Conservation (phyloP, 306 rosid genomes). For the Pterocarpus macrocarpus region DNA sequence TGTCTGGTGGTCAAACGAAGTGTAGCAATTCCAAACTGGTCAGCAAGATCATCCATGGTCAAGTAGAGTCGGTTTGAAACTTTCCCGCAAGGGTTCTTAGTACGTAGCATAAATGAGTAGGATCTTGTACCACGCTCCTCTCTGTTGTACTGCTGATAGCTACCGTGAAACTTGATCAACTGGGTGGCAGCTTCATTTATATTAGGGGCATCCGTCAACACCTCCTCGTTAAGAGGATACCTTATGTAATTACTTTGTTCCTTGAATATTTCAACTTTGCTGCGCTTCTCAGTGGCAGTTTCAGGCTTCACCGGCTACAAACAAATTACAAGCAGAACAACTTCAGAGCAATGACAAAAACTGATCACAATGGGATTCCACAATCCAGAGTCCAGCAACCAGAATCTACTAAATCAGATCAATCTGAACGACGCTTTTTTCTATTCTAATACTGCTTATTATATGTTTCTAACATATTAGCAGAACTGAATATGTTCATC, state of each 20-base stretch:
- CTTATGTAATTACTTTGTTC: conserved; percentile 94
- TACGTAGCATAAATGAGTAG: conserved; percentile 96
- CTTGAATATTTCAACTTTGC: conserved; percentile 94
- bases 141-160: conserved; percentile 93
- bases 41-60: conserved; percentile 99
- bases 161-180: conserved; percentile 94
- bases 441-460: neutral
- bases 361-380: neutral
- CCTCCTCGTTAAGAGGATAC: conserved; percentile 93
- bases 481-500: neutral
- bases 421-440: neutral
- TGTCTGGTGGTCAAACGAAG: conserved; percentile 97
- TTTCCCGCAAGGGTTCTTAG: conserved; percentile 95
- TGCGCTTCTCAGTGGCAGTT: conserved; percentile 76
- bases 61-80: conserved; percentile 86
- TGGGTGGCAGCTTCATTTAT: conserved; percentile 91
- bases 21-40: conserved; percentile 97
- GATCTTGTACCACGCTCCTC: conserved; percentile 87
- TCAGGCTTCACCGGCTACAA: conserved; percentile 73
- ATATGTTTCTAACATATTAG: neutral
- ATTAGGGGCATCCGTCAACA: conserved; percentile 86
- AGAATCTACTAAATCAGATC: neutral
- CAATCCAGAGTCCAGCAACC: neutral
- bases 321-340: conserved; percentile 25
- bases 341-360: conserved; percentile 4